Percentiles rank a stretch among this genome's conserved stretches.
Conservation (phyloP, 2,329 filamentous ascomycete genomes). For the Arthrobotrys entomopaga region DNA sequence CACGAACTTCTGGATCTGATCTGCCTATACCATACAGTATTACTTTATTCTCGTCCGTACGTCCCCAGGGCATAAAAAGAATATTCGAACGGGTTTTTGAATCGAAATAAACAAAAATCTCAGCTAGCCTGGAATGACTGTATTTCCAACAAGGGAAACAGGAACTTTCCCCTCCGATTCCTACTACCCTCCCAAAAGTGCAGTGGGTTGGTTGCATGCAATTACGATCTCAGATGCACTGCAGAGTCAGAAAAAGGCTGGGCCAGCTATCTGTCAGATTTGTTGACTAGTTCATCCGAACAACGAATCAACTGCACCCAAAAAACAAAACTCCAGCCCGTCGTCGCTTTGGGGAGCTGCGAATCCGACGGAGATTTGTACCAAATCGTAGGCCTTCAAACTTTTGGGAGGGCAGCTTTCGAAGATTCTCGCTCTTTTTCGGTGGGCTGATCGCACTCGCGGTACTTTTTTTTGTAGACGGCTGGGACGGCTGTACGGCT, state of each 20-base stretch:
- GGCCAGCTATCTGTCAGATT: constrained; percentile 40
- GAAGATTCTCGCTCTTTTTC: too few relatives aligned
- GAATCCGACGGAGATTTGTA: constrained; percentile 4
- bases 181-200: neutral
- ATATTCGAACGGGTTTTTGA: neutral
- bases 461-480: too few relatives aligned
- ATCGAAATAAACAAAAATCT: constrained; percentile 7
- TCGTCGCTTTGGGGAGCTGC: neutral
- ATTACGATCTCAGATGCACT: too few relatives aligned
- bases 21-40: neutral
- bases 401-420: too few relatives aligned
- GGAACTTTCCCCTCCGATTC: neutral
- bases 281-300: constrained; percentile 34
- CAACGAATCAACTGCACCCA: neutral
- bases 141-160: neutral
- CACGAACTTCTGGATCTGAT: constrained; percentile 15
- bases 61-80: neutral
- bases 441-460: too few relatives aligned
- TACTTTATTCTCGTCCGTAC: neutral
- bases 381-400: too few relatives aligned
- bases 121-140: constrained; percentile 21
- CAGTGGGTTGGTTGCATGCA: neutral
- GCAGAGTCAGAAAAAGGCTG: too few relatives aligned
- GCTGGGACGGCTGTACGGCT: too few relatives aligned
- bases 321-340: too few relatives aligned